phyloP scores from a whole-genome alignment of 805 yeast genomes.

The Lachancea waltii region DNA sequence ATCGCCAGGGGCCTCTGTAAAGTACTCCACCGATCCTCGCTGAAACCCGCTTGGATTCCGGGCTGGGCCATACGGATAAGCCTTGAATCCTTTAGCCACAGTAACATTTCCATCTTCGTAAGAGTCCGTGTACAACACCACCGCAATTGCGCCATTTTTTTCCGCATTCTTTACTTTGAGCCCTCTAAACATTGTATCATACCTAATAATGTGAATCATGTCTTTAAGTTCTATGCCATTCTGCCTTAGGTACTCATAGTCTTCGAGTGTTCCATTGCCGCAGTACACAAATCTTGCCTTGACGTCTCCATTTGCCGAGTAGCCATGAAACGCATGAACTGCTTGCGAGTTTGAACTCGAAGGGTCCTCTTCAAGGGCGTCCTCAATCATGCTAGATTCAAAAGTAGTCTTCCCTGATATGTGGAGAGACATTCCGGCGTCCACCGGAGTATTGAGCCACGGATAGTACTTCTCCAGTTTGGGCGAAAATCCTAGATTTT shows the following conservation, averaged over 20 bases:
- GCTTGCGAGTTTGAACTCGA: conserved; percentile 35
- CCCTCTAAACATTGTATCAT: conserved; percentile 46
- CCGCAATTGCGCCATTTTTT: conserved; percentile 55
- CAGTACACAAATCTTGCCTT: conserved; percentile 50
- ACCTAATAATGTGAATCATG: conserved; percentile 55
- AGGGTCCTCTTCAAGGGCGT: conserved; percentile 36
- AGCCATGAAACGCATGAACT: conserved; percentile 52
- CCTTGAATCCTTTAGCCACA: conserved; percentile 45
- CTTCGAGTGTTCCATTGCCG: conserved; percentile 53
- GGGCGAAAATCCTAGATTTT: conserved; percentile 46
- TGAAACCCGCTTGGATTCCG: conserved; percentile 56
- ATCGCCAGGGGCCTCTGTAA: conserved; percentile 63
- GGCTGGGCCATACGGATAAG: conserved; percentile 62
- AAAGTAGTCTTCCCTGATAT: conserved; percentile 35
- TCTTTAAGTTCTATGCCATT: conserved; percentile 41
- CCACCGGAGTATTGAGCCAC: conserved; percentile 47
- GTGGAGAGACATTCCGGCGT: conserved; percentile 35
- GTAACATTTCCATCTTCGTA: conserved; percentile 55
- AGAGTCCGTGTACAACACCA: conserved; percentile 37
- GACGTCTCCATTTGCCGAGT: conserved; percentile 58
- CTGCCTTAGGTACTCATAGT: conserved; percentile 40
- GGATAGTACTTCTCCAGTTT: conserved; percentile 50
- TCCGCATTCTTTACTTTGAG: conserved; percentile 58
- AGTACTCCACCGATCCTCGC: conserved; percentile 53
- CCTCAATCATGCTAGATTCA: conserved; percentile 48